Evolutionary conservation across 75 land plant species (phyloP).

Genomic region (Selaginella moellendorffii): DNA sequence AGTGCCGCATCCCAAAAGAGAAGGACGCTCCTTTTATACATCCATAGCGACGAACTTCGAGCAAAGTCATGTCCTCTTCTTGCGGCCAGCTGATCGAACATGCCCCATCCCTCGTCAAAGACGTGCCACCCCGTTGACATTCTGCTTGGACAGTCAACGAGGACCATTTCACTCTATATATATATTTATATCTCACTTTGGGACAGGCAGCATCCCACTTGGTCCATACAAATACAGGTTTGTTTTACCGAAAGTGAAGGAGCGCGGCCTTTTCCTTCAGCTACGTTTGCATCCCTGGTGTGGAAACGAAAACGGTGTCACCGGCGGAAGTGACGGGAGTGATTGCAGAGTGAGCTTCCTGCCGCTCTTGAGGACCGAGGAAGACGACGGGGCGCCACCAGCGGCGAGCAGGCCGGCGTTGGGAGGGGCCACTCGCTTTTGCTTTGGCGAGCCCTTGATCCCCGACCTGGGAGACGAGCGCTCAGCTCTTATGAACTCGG

Average conservation of each 20-base stretch:
- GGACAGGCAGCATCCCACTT: not conserved
- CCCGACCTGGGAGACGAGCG: conserved; percentile 25
- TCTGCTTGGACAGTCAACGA: no score
- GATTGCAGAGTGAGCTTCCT: conserved; percentile 63
- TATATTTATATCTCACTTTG: no score
- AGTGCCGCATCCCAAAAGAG: no score
- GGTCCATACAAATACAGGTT: not conserved
- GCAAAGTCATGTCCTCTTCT: no score
- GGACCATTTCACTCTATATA: no score
- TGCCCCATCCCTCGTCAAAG: no score
- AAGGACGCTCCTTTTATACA: no score
- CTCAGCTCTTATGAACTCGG: conserved; percentile 38
- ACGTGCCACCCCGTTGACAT: no score
- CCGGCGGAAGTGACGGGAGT: conserved; percentile 58
- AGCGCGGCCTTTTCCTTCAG: not conserved
- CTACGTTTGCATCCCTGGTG: not conserved
- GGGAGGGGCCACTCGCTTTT: conserved; percentile 68
- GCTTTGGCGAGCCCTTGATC: conserved; percentile 56
- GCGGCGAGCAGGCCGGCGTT: conserved; percentile 10
- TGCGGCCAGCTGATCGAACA: no score
- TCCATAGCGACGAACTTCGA: no score
- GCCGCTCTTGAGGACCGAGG: conserved; percentile 36
- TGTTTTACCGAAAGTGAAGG: not conserved
- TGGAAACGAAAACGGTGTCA: conserved; percentile 20
- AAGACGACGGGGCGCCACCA: conserved; percentile 11